phyloP scores from a whole-genome alignment of 1,284 basidiomycete genomes.

The Vanrija sp. region DNA sequence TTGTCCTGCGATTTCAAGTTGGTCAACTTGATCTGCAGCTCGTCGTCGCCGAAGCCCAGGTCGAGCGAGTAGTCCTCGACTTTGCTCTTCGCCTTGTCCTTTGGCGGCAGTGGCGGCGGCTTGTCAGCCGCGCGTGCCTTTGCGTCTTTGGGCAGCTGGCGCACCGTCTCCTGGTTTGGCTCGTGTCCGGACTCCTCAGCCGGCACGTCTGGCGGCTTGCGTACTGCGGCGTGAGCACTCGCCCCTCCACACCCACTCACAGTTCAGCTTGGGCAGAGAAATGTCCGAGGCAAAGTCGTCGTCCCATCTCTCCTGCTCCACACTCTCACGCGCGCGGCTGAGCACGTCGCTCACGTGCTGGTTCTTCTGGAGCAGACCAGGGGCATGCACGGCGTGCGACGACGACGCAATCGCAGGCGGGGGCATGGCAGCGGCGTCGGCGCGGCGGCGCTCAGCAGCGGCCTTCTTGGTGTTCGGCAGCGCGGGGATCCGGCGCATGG shows the following conservation, averaged over 20 bases:
- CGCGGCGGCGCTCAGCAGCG: not conserved
- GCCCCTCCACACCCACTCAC: slow-evolving; percentile 12
- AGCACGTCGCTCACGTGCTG: slow-evolving; percentile 69
- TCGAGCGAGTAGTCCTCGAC: slow-evolving; percentile 79
- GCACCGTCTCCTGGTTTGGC: slow-evolving; percentile 34
- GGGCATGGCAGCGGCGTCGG: slow-evolving; percentile 10
- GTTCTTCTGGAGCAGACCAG: slow-evolving; percentile 39
- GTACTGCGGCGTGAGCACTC: not conserved
- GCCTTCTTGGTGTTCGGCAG: slow-evolving; percentile 1
- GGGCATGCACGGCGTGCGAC: not conserved
- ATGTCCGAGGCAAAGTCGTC: slow-evolving; percentile 96
- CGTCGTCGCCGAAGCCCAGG: slow-evolving; percentile 70
- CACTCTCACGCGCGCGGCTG: slow-evolving; percentile 30
- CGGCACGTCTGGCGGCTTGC: slow-evolving; percentile 6
- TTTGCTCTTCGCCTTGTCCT: not conserved
- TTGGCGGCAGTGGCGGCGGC: not conserved
- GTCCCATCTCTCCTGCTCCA: slow-evolving; percentile 56
- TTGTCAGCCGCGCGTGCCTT: slow-evolving; percentile 14
- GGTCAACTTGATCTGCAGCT: slow-evolving; percentile 84
- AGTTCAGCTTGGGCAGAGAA: slow-evolving; percentile 29
- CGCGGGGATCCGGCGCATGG: slow-evolving; percentile 19
- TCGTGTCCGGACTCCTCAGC: slow-evolving; percentile 14
- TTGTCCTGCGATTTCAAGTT: slow-evolving; percentile 71
- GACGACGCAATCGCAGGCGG: slow-evolving; percentile 4
- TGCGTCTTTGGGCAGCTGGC: slow-evolving; percentile 10